phyloP scores from a whole-genome alignment of 2,329 filamentous ascomycete species.

The Pezicula rhizophila region DNA sequence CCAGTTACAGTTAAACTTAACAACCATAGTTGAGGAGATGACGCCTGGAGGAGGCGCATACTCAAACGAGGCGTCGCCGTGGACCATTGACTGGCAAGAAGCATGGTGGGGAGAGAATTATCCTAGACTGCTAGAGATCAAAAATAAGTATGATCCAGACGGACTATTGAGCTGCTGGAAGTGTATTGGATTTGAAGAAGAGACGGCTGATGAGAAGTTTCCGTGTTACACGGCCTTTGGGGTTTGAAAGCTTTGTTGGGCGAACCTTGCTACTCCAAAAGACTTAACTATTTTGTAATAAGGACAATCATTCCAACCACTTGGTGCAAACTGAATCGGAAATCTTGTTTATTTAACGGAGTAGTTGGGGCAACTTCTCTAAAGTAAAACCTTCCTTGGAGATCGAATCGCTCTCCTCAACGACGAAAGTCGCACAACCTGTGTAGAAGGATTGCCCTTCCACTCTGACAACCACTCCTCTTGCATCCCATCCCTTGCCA shows the following conservation, averaged over 20 bases:
- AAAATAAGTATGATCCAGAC: conserved; percentile 15
- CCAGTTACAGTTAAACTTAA: not conserved
- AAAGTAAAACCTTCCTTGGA: not conserved
- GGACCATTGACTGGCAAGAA: conserved; percentile 11
- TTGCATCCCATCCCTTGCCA: not conserved
- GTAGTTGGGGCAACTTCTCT: not conserved
- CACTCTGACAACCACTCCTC: not conserved
- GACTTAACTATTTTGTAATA: too few relatives aligned
- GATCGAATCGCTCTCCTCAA: not conserved
- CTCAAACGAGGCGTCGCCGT: conserved; percentile 13
- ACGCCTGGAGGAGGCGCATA: conserved; percentile 12
- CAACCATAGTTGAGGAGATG: not conserved
- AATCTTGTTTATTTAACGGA: too few relatives aligned
- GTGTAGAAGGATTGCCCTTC: not conserved
- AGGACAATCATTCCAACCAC: too few relatives aligned
- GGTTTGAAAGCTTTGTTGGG: not conserved
- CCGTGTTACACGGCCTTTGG: conserved; percentile 4
- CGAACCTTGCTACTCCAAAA: too few relatives aligned
- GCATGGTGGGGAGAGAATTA: conserved; percentile 15
- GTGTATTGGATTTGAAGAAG: conserved; percentile 11
- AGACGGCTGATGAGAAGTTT: conserved; percentile 3
- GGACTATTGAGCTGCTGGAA: not conserved
- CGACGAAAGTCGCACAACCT: not conserved
- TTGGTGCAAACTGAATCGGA: too few relatives aligned
- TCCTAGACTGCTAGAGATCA: conserved; percentile 10